Evolutionary conservation across 75 land plant genomes (phyloP), one percentile per base, ranked within the genome.

Genomic region (Sequoiadendron giganteum): DNA sequence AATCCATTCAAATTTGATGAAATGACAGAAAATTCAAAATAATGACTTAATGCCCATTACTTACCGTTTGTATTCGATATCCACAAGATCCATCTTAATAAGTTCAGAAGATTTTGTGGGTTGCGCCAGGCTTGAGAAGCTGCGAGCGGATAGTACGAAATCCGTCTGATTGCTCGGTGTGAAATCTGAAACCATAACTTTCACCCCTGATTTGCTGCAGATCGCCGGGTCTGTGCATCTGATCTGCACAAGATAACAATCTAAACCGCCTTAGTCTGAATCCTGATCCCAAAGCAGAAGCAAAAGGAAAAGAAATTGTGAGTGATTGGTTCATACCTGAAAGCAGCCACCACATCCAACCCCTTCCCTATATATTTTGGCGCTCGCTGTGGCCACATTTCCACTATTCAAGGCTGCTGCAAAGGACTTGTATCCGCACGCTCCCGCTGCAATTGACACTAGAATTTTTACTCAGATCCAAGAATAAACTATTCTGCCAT

Each of bases 321-420:
- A 16, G 10, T 18, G 18, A 36, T 52, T 1, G 28, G 3, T 81
- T 81, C 2, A 8, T 81, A 42, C 86, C 68, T 92, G 92, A 83
- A 92, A 94, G 88, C 95, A 94, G 4, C 87, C 93, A 3, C 93
- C 95, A 47, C 95, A 94, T 42, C 92, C 95, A 45, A 88, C 45
- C 11, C 95, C 95, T 47, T 88, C 76, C 85, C 61, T 90, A 84
- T 55, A 94, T 6, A 92, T 92, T 89, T 86, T 88, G 8, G 92
- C 86, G 40, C 83, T 25, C 28, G 90, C 94, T 36, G 86, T 91
- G 3, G 75, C 88, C 11, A 89, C 93, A 18, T 82, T 84, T 28
- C 90, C 89, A 30, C 89, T 88, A 40, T 92, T 88, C 11, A 93
- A 54, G 6, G 78, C 79, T 45, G 85, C 87, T 56, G 92, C 94